Conservation (phyloP, 2,329 filamentous ascomycete species). For the Paraphoma sp. region DNA sequence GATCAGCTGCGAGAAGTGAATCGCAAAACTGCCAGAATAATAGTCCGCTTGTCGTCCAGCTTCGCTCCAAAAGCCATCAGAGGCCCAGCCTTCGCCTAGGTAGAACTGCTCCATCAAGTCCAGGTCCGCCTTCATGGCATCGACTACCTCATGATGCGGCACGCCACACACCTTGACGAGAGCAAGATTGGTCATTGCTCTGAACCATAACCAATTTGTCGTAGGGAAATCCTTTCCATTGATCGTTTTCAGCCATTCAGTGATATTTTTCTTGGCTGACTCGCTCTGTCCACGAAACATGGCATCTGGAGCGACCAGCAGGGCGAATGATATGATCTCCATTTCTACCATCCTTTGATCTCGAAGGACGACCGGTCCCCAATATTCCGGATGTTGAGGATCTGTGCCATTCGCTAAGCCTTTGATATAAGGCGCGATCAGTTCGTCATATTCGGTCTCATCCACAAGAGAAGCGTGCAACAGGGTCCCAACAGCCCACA, state of each 20-base stretch:
- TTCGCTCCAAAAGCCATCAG: slow-evolving; percentile 54
- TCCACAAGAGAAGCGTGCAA: slow-evolving; percentile 25
- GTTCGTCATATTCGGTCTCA: slow-evolving; percentile 19
- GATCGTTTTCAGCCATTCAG: slow-evolving; percentile 51
- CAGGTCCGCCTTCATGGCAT: slow-evolving; percentile 52
- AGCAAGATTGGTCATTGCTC: slow-evolving; percentile 58
- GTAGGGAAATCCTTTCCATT: slow-evolving; percentile 55
- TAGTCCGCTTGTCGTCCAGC: slow-evolving; percentile 56
- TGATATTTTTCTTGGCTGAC: slow-evolving; percentile 46
- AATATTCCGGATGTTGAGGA: slow-evolving; percentile 51
- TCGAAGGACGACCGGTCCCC: slow-evolving; percentile 54
- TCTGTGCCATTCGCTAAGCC: slow-evolving; percentile 46
- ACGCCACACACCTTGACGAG: slow-evolving; percentile 52
- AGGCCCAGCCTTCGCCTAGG: slow-evolving; percentile 55
- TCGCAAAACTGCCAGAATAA: slow-evolving; percentile 62
- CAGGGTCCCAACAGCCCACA: slow-evolving; percentile 43
- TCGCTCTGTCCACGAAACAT: slow-evolving; percentile 43
- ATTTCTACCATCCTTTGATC: slow-evolving; percentile 64
- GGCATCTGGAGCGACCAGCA: slow-evolving; percentile 53
- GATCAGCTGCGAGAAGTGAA: slow-evolving; percentile 59
- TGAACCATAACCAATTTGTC: slow-evolving; percentile 63
- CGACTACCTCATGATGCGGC: slow-evolving; percentile 40
- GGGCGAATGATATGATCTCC: slow-evolving; percentile 58
- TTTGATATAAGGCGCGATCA: slow-evolving; percentile 35
- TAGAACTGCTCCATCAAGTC: slow-evolving; percentile 56